Percentiles rank a stretch among this genome's conserved stretches.
Evolutionary conservation across 2,329 filamentous ascomycete species (phyloP).

Genomic region (Verticillium isaacii): DNA sequence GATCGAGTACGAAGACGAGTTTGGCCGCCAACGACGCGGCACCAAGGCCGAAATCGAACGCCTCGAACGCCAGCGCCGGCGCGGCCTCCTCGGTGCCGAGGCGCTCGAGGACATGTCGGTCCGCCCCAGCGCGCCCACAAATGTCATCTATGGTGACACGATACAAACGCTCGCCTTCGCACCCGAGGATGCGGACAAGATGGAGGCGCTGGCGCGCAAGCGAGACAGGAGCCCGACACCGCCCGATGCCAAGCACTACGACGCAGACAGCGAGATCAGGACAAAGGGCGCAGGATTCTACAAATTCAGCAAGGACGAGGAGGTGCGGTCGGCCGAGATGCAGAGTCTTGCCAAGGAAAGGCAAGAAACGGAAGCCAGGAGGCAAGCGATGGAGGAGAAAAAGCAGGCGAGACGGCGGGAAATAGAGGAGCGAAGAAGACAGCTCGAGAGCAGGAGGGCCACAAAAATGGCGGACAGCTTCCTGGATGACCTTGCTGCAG

Average conservation of each 20-base stretch:
- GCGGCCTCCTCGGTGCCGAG: constrained; percentile 48
- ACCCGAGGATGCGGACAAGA: constrained; percentile 65
- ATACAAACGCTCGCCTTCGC: constrained; percentile 82
- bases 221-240: constrained; percentile 77
- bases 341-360: constrained; percentile 62
- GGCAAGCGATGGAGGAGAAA: constrained; percentile 50
- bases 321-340: constrained; percentile 67
- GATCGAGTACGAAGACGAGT: constrained; percentile 90
- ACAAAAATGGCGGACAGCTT: constrained; percentile 71
- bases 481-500: constrained; percentile 49
- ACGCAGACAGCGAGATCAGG: constrained; percentile 76
- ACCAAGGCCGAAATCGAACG: constrained; percentile 64
- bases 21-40: constrained; percentile 73
- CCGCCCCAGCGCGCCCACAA: constrained; percentile 58
- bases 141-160: constrained; percentile 79
- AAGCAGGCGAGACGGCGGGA: constrained; percentile 54
- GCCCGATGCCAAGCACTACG: constrained; percentile 77
- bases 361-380: constrained; percentile 60
- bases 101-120: constrained; percentile 67
- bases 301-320: constrained; percentile 76
- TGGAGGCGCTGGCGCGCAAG: constrained; percentile 73
- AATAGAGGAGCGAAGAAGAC: constrained; percentile 59
- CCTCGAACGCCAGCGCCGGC: constrained; percentile 51
- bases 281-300: constrained; percentile 90
- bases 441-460: constrained; percentile 56